A percentile compares a stretch with the other conserved stretches of the same genome.
Conservation (phyloP, 139 green algal species). For the Picochlorum sp. region DNA sequence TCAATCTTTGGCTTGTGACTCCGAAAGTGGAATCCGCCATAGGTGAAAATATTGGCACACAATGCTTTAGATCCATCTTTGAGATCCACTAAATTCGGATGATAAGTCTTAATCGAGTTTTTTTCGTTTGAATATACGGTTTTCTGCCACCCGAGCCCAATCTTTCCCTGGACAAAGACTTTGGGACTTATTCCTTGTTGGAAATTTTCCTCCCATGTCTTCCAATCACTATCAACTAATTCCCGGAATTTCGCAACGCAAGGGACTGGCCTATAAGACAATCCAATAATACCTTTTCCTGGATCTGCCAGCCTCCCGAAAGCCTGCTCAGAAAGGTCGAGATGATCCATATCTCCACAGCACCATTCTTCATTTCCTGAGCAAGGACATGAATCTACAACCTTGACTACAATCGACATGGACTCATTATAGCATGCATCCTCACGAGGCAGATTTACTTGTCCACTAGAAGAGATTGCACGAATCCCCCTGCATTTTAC, state of each 20-base stretch:
- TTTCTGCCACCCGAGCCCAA: conserved; percentile 25
- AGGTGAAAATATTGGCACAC: conserved; percentile 16
- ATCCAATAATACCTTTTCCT: conserved; percentile 26
- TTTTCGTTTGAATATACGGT: conserved; percentile 10
- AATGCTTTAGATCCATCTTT: conserved; percentile 9
- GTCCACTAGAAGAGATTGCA: conserved; percentile 10
- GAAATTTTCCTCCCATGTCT: background rate
- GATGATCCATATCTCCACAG: background rate
- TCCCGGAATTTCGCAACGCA: background rate
- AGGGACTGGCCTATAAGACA: conserved; percentile 16
- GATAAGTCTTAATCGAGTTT: conserved; percentile 17
- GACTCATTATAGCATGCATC: conserved; percentile 11
- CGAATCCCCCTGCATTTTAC: conserved; percentile 10
- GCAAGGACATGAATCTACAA: conserved; percentile 26
- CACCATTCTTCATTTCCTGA: conserved; percentile 11
- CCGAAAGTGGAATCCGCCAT: conserved; percentile 24
- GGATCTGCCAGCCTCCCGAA: background rate
- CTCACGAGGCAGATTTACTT: background rate
- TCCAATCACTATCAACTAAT: background rate
- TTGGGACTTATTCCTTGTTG: conserved; percentile 6
- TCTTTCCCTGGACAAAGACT: conserved; percentile 14
- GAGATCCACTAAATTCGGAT: background rate
- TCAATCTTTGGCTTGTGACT: conserved; percentile 2
- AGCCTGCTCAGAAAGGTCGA: background rate
- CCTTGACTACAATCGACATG: conserved; percentile 17